phyloP scores from a whole-genome alignment of 108 stramenopile species.

The Discostella stelligeroides region DNA sequence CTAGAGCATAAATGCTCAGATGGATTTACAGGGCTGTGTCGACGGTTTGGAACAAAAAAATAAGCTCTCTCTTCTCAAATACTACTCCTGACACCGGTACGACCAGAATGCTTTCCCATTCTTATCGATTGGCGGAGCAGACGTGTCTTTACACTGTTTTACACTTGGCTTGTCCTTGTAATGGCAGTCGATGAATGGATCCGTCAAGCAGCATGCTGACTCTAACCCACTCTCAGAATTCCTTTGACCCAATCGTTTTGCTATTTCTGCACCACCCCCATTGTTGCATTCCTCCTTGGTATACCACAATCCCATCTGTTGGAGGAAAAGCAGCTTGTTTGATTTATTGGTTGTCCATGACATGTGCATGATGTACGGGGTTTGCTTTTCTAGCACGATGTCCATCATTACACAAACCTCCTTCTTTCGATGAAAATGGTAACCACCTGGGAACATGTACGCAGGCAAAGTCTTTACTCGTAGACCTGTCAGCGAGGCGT shows the following conservation, averaged over 20 bases:
- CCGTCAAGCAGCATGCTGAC: constrained; percentile 39
- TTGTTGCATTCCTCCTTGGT: constrained; percentile 35
- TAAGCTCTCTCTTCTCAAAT: neutral
- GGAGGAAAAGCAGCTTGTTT: constrained; percentile 58
- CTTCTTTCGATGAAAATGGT: constrained; percentile 55
- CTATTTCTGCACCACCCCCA: constrained; percentile 40
- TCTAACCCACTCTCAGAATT: constrained; percentile 3
- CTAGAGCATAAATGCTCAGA: constrained; percentile 21
- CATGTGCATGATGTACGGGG: constrained; percentile 50
- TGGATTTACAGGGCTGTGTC: constrained; percentile 32
- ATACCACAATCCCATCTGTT: constrained; percentile 67
- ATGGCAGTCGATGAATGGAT: constrained; percentile 51
- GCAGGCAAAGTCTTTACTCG: constrained; percentile 64
- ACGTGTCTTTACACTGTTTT: constrained; percentile 33
- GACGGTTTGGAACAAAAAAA: constrained; percentile 16
- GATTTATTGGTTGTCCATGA: constrained; percentile 66
- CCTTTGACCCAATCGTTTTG: constrained; percentile 14
- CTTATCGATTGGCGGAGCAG: constrained; percentile 43
- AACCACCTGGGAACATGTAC: constrained; percentile 51
- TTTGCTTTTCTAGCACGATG: constrained; percentile 44
- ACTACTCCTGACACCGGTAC: neutral
- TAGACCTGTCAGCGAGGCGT: constrained; percentile 68
- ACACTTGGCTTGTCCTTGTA: constrained; percentile 56
- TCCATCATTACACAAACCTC: constrained; percentile 53
- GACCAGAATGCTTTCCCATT: constrained; percentile 60